Evolutionary conservation across 2,329 filamentous ascomycete species (phyloP).

Genomic region (Ascochyta koolunga): DNA sequence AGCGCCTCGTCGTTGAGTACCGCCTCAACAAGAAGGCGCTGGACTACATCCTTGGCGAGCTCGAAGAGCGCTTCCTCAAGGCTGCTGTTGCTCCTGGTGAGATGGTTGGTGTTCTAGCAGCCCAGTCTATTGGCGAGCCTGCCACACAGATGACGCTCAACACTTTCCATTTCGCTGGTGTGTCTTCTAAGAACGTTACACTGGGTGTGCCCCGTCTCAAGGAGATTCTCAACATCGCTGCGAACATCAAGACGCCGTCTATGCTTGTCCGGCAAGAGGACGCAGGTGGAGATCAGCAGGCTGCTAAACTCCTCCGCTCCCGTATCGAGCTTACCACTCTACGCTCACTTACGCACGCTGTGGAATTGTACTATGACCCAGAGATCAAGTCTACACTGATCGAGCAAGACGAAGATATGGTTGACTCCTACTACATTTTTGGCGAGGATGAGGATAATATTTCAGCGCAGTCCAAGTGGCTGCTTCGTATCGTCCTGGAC

Average conservation of each 20-base stretch:
- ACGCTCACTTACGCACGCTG: slow-evolving; percentile 86
- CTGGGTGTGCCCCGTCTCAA: slow-evolving; percentile 98
- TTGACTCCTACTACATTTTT: slow-evolving; percentile 95
- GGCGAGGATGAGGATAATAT: slow-evolving; percentile 72
- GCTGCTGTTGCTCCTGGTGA: slow-evolving; percentile 90
- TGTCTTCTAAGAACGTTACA: slow-evolving; percentile 99
- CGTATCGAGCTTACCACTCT: slow-evolving; percentile 93
- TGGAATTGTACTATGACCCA: slow-evolving; percentile 97
- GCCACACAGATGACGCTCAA: slow-evolving; percentile 99
- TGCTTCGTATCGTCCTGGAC: slow-evolving; percentile 90
- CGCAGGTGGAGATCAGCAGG: slow-evolving; percentile 69
- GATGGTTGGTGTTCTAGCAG: slow-evolving; percentile 97
- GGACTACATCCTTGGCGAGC: slow-evolving; percentile 86
- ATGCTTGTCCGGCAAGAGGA: slow-evolving; percentile 89
- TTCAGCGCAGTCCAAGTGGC: slow-evolving; percentile 83
- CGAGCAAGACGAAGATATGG: slow-evolving; percentile 86
- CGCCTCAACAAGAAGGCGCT: slow-evolving; percentile 90
- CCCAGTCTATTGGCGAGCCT: slow-evolving; percentile 97
- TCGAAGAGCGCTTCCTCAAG: slow-evolving; percentile 86
- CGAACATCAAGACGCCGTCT: slow-evolving; percentile 97
- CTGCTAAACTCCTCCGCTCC: slow-evolving; percentile 84
- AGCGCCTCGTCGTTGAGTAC: slow-evolving; percentile 85
- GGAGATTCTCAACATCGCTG: slow-evolving; percentile 97
- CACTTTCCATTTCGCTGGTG: slow-evolving; percentile 99
- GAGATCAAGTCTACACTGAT: slow-evolving; percentile 86